Conservation (phyloP, 768 basidiomycete species). For the Collybia nuda region DNA sequence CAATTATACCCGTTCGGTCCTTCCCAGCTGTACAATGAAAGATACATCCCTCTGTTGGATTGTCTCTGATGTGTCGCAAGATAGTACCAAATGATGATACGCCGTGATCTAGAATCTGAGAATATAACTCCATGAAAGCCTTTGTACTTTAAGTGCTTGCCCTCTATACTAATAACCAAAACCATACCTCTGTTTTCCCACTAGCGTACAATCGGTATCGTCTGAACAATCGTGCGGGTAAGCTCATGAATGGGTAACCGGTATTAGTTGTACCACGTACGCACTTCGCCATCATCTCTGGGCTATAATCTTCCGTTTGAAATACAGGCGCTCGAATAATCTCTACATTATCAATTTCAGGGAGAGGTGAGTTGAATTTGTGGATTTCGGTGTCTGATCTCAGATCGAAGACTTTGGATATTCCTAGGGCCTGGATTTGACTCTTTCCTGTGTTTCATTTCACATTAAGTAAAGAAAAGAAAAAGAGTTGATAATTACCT, state of each 20-base stretch:
- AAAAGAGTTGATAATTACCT: slow-evolving; percentile 39
- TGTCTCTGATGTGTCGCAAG: slow-evolving; percentile 71
- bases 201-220: slow-evolving; percentile 76
- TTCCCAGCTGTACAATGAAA: slow-evolving; percentile 89
- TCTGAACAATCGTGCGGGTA: slow-evolving; percentile 36
- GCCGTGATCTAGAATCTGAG: slow-evolving; percentile 77
- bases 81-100: slow-evolving; percentile 68
- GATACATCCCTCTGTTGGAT: slow-evolving; percentile 59
- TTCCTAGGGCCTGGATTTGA: slow-evolving; percentile 57
- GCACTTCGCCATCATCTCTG: slow-evolving; percentile 82
- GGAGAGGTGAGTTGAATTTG: slow-evolving; percentile 69
- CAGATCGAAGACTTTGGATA: slow-evolving; percentile 72
- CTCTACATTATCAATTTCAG: slow-evolving; percentile 61
- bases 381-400: slow-evolving; percentile 78
- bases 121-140: slow-evolving; percentile 81
- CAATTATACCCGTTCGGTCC: slow-evolving; percentile 77
- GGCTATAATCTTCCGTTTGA: slow-evolving; percentile 75
- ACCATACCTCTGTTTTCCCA: slow-evolving; percentile 70
- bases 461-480: slow-evolving; percentile 1
- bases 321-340: slow-evolving; percentile 67
- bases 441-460: slow-evolving; percentile 45
- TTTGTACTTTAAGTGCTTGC: slow-evolving; percentile 22
- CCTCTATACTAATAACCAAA: background rate
- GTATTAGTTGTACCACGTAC: slow-evolving; percentile 39
- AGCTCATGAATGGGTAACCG: slow-evolving; percentile 13